Conservation (phyloP, 2,329 filamentous ascomycete species). For the Ophiostoma quercus region DNA sequence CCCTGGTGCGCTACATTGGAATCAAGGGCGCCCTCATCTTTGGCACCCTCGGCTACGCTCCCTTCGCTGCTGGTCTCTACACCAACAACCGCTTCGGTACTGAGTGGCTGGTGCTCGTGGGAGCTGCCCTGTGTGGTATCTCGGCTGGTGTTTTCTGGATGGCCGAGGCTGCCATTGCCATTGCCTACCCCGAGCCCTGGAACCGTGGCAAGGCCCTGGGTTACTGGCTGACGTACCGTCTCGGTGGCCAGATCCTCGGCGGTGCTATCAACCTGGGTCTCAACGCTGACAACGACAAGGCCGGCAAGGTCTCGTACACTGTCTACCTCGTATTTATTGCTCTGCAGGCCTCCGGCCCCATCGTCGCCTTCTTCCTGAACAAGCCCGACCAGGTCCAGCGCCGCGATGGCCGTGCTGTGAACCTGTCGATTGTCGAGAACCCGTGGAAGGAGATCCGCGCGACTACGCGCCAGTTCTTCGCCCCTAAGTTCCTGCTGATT, state of each 20-base stretch:
- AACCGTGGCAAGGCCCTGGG: slow-evolving; percentile 61
- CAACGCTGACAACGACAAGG: slow-evolving; percentile 46
- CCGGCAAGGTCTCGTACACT: slow-evolving; percentile 61
- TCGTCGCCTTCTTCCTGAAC: slow-evolving; percentile 60
- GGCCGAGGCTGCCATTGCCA: slow-evolving; percentile 67
- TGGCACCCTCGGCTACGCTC: slow-evolving; percentile 66
- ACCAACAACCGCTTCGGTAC: slow-evolving; percentile 65
- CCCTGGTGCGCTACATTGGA: slow-evolving; percentile 59
- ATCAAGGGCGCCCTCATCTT: slow-evolving; percentile 67
- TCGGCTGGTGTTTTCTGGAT: slow-evolving; percentile 72
- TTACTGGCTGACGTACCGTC: slow-evolving; percentile 54
- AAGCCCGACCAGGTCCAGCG: slow-evolving; percentile 58
- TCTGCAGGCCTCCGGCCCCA: slow-evolving; percentile 59
- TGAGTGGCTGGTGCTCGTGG: slow-evolving; percentile 64
- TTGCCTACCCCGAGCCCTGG: slow-evolving; percentile 65
- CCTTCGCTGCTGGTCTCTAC: slow-evolving; percentile 66
- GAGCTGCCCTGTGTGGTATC: slow-evolving; percentile 63
- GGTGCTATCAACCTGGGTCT: slow-evolving; percentile 66
- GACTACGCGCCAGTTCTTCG: slow-evolving; percentile 55
- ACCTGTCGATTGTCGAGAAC: slow-evolving; percentile 52
- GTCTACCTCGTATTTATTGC: slow-evolving; percentile 68
- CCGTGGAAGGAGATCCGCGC: slow-evolving; percentile 56
- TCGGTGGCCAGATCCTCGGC: slow-evolving; percentile 63
- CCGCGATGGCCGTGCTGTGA: slow-evolving; percentile 58
- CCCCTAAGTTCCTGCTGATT: slow-evolving; percentile 57